Conservation (phyloP, 495 filamentous ascomycete species). For the Penicillium argentinense region DNA sequence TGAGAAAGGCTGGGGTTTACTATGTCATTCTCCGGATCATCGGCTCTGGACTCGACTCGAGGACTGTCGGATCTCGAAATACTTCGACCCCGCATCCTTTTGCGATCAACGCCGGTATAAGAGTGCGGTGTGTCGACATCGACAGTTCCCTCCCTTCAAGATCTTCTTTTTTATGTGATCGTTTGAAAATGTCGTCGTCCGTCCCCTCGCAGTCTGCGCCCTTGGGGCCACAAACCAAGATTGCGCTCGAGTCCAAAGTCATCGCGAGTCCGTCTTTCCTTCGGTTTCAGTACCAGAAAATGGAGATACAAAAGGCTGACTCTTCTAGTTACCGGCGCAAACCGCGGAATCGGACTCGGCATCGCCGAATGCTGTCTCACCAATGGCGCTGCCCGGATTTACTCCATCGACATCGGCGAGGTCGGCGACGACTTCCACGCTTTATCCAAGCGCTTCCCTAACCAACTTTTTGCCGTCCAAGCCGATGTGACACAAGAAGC, state of each 20-base stretch:
- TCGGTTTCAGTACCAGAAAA: too few relatives aligned
- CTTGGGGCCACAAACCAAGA: constrained; percentile 15
- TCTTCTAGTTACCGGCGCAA: constrained; percentile 40
- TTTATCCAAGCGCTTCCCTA: constrained; percentile 28
- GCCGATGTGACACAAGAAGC: constrained; percentile 39
- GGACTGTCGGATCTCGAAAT: too few relatives aligned
- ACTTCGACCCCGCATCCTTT: too few relatives aligned
- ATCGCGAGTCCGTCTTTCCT: constrained; percentile 14
- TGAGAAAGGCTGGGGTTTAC: too few relatives aligned
- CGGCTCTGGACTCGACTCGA: too few relatives aligned
- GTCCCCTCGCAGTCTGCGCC: constrained; percentile 5
- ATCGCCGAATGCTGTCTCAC: constrained; percentile 41
- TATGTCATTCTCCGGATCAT: too few relatives aligned
- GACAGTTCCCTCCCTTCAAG: too few relatives aligned
- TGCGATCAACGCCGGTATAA: too few relatives aligned
- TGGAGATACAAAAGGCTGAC: too few relatives aligned
- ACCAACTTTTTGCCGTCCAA: constrained; percentile 31
- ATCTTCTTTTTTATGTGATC: too few relatives aligned
- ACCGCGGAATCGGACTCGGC: constrained; percentile 38
- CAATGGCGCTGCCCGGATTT: constrained; percentile 38
- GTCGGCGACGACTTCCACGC: constrained; percentile 36
- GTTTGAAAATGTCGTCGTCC: constrained; percentile 4
- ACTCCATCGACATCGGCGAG: constrained; percentile 43
- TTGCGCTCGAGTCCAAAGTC: constrained; percentile 16
- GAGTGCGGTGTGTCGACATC: too few relatives aligned